phyloP scores from a whole-genome alignment of 331 rosid genomes.

The Malus hybrid region DNA sequence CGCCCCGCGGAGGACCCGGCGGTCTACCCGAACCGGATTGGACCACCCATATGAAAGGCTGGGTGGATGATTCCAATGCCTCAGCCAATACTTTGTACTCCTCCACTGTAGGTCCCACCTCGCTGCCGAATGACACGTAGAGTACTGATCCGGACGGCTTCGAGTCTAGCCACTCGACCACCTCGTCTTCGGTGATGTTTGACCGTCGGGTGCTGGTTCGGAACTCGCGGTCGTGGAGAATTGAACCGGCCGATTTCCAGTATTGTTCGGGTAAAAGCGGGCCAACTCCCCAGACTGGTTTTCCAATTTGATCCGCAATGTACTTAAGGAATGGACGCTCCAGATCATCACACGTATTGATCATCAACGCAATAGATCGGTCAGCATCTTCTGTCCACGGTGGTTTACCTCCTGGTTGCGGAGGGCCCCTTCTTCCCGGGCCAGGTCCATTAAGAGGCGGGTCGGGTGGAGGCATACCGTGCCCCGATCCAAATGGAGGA shows the following conservation, averaged over 20 bases:
- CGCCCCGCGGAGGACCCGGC: slow-evolving; percentile 14
- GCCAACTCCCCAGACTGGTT: slow-evolving; percentile 66
- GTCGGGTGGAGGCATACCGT: not conserved
- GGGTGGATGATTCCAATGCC: slow-evolving; percentile 30
- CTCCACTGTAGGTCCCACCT: slow-evolving; percentile 44
- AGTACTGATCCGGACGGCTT: slow-evolving; percentile 47
- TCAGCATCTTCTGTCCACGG: slow-evolving; percentile 23
- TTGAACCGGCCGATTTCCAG: slow-evolving; percentile 40
- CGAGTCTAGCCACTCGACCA: slow-evolving; percentile 41
- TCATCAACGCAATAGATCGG: slow-evolving; percentile 26
- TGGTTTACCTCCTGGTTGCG: slow-evolving; percentile 24
- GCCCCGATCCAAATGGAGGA: not conserved
- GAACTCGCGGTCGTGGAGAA: slow-evolving; percentile 33
- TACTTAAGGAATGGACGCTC: slow-evolving; percentile 47
- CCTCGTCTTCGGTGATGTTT: slow-evolving; percentile 37
- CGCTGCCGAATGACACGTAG: slow-evolving; percentile 50
- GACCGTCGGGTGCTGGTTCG: slow-evolving; percentile 27
- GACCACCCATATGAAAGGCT: slow-evolving; percentile 50
- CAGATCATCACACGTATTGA: slow-evolving; percentile 63
- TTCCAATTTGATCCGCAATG: slow-evolving; percentile 10
- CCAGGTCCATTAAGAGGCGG: slow-evolving; percentile 6
- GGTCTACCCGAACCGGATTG: slow-evolving; percentile 37
- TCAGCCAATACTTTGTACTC: slow-evolving; percentile 28
- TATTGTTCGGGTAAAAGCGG: slow-evolving; percentile 60
- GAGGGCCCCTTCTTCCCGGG: slow-evolving; percentile 19